Evolutionary conservation across 2,329 filamentous ascomycete genomes (phyloP).

Genomic region (Magnaporthales sp.): DNA sequence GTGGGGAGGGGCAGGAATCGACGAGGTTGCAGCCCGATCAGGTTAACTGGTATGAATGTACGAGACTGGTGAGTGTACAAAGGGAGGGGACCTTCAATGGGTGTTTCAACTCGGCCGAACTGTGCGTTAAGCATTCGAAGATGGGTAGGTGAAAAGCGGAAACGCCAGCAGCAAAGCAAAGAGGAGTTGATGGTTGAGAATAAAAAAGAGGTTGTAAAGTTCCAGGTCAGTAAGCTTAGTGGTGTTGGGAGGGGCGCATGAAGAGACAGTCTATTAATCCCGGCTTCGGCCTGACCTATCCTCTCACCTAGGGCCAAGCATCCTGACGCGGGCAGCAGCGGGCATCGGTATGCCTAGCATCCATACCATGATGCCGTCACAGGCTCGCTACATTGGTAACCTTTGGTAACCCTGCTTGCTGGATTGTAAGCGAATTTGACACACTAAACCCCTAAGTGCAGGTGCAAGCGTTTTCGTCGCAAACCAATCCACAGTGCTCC

Average conservation of each 20-base stretch:
- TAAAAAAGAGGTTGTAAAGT: background rate
- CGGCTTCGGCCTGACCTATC: background rate
- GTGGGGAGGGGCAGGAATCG: background rate
- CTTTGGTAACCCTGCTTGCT: background rate
- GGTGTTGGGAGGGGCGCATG: background rate
- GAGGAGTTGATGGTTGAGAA: background rate
- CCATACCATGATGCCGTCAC: background rate
- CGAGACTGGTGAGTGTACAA: background rate
- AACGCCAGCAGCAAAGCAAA: background rate
- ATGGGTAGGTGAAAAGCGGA: background rate
- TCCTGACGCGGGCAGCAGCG: background rate
- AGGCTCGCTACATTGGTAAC: background rate
- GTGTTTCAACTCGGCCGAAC: background rate
- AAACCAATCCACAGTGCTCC: background rate
- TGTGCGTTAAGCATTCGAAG: background rate
- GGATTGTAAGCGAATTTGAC: slow-evolving; percentile 10
- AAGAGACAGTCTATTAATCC: background rate
- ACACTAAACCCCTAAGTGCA: slow-evolving; percentile 50
- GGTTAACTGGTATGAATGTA: background rate
- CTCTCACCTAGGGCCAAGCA: background rate
- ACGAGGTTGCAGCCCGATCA: background rate
- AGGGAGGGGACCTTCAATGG: background rate
- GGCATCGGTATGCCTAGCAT: background rate
- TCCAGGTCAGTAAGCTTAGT: background rate
- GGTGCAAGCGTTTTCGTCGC: slow-evolving; percentile 30